Percentiles rank a stretch among this genome's conserved stretches.
Evolutionary conservation across 2,329 filamentous ascomycete species (phyloP).

Genomic region (Fusarium cicatricum): DNA sequence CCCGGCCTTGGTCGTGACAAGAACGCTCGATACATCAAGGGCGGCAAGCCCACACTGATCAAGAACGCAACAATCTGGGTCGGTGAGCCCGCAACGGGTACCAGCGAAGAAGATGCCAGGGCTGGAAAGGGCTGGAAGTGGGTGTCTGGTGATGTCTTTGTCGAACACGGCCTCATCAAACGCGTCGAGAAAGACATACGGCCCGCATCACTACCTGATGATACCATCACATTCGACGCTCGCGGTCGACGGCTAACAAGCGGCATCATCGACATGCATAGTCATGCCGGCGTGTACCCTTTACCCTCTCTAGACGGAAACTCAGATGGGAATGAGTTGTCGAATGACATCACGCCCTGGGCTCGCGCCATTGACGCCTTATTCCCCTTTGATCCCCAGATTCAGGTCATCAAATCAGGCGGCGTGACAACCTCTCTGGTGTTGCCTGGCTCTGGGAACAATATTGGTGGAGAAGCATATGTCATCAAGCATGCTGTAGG

Average conservation of each 20-base stretch:
- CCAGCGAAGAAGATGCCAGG: slow-evolving; percentile 60
- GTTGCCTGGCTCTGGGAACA: slow-evolving; percentile 75
- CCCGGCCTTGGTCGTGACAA: slow-evolving; percentile 63
- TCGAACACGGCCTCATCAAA: slow-evolving; percentile 69
- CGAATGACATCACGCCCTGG: slow-evolving; percentile 71
- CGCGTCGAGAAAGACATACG: slow-evolving; percentile 58
- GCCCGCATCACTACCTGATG: slow-evolving; percentile 52
- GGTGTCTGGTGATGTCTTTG: slow-evolving; percentile 66
- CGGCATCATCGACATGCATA: slow-evolving; percentile 78
- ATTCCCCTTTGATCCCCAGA: slow-evolving; percentile 69
- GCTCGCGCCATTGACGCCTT: slow-evolving; percentile 73
- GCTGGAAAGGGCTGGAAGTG: slow-evolving; percentile 68
- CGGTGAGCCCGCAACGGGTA: slow-evolving; percentile 64
- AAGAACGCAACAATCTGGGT: slow-evolving; percentile 73
- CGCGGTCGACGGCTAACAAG: slow-evolving; percentile 68
- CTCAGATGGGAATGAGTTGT: slow-evolving; percentile 70
- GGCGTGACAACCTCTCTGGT: slow-evolving; percentile 75
- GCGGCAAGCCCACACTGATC: slow-evolving; percentile 68
- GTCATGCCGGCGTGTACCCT: slow-evolving; percentile 67
- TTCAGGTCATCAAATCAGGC: slow-evolving; percentile 75
- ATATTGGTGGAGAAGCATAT: slow-evolving; percentile 76
- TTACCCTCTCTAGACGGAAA: slow-evolving; percentile 64
- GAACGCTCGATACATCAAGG: slow-evolving; percentile 68
- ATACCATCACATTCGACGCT: slow-evolving; percentile 64
- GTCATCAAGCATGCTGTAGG: slow-evolving; percentile 74